Evolutionary conservation across 2,329 filamentous ascomycete genomes (phyloP).

Genomic region (Magnaporthales sp.): DNA sequence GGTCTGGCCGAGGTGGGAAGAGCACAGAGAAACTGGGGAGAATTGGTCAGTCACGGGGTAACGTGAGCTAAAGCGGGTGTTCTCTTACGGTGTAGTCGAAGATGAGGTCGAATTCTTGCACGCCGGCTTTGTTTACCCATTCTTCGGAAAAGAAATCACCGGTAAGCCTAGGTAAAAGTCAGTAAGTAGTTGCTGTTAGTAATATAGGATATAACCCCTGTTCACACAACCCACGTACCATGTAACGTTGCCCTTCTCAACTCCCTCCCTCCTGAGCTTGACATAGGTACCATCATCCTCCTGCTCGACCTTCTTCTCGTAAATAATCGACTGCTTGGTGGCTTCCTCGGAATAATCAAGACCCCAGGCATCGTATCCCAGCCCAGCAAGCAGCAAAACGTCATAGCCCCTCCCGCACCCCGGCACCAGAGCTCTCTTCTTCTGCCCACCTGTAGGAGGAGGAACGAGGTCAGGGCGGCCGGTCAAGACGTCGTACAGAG

Average conservation of each 20-base stretch:
- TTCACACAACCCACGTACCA: constrained; percentile 24
- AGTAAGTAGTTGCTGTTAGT: background rate
- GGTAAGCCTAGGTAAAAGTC: constrained; percentile 23
- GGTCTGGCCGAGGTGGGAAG: constrained; percentile 44
- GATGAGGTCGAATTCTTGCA: constrained; percentile 53
- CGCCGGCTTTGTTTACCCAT: constrained; percentile 37
- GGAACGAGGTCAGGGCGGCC: constrained; percentile 36
- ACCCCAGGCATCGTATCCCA: constrained; percentile 71
- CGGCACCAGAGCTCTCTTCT: constrained; percentile 56
- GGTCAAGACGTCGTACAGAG: constrained; percentile 42
- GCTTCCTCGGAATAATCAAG: constrained; percentile 54
- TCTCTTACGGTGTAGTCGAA: constrained; percentile 52
- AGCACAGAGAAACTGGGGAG: constrained; percentile 50
- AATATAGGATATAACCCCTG: background rate
- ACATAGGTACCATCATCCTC: constrained; percentile 27
- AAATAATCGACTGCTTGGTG: constrained; percentile 35
- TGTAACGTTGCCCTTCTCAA: constrained; percentile 38
- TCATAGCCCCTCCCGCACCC: constrained; percentile 81
- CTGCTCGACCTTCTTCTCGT: constrained; percentile 23
- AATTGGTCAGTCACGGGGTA: background rate
- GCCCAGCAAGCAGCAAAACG: constrained; percentile 62
- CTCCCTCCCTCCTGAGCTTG: constrained; percentile 30
- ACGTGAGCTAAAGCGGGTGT: background rate
- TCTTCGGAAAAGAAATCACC: constrained; percentile 61
- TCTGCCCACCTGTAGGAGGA: constrained; percentile 11